phyloP scores from a whole-genome alignment of 2,329 filamentous ascomycete species.

The Verticillium klebahnii region DNA sequence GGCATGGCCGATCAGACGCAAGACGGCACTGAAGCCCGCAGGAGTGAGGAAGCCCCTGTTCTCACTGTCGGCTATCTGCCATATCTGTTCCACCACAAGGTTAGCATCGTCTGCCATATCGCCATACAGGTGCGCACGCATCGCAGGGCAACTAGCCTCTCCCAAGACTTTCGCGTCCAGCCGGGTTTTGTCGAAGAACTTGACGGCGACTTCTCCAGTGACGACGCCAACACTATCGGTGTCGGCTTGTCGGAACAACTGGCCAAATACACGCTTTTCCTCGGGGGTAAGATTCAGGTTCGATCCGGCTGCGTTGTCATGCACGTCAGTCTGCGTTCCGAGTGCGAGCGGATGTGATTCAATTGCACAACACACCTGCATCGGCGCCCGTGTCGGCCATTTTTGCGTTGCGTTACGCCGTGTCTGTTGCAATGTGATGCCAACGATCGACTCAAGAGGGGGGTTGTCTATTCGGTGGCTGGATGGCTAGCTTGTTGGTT shows the following conservation, averaged over 20 bases:
- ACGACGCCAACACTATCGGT: constrained; percentile 88
- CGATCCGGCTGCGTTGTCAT: constrained; percentile 44
- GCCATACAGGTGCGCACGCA: not conserved
- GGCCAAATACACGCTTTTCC: constrained; percentile 90
- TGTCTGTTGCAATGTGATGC: not conserved
- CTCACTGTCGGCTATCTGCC: constrained; percentile 97
- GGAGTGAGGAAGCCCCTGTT: constrained; percentile 92
- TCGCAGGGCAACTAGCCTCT: constrained; percentile 58
- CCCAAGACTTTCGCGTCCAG: constrained; percentile 81
- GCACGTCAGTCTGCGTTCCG: not conserved
- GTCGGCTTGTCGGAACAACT: constrained; percentile 90
- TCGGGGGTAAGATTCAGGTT: constrained; percentile 83
- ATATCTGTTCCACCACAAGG: constrained; percentile 61
- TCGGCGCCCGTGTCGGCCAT: not conserved
- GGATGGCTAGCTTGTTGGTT: not conserved
- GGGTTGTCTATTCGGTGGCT: not conserved
- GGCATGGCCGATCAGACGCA: constrained; percentile 92
- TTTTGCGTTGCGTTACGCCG: not conserved
- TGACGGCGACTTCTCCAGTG: constrained; percentile 91
- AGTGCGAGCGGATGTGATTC: not conserved
- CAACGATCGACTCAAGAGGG: not conserved
- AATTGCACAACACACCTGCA: not conserved
- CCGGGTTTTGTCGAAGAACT: constrained; percentile 96
- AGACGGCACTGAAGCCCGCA: constrained; percentile 85
- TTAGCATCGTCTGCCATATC: not conserved